Base-by-base conservation (phyloP, 1,284 basidiomycete genomes). In the Sphaerobolus stellatus region DNA sequence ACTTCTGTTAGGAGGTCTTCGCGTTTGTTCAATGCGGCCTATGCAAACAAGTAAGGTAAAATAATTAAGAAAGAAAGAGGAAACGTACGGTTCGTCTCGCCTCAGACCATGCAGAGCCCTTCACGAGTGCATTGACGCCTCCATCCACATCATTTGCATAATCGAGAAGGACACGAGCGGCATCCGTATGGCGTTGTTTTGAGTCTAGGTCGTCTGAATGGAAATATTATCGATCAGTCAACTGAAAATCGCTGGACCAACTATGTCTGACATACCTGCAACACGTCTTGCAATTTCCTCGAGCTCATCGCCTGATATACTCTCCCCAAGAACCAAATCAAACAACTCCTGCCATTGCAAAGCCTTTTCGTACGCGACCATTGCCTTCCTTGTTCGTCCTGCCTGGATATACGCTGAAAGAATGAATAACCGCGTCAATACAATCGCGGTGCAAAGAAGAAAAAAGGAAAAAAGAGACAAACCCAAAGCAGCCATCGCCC, bases 321-420 rank as follows among this genome's bases (percentile, higher is more conserved):
- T 62, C 61, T 74, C 68, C 60, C 74, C 72, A 59, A 81, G 62
- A 1, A 89, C 89, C 18, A 96, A 72, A n/a, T 89, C 84, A 67
- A 98, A 96, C 0, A 95, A 75, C 61, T 94, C 92, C 62, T 89
- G 84, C 94, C 95, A 98, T 41, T 90, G 83, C 25, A 94, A 75
- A 1, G 90, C 89, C 56, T 86, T 88, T 68, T 96, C 92, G 62
- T 92, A 86, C 0, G 94, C 86, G 14, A 88, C 78, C 78, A 97
- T 85, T 0, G 93, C 92, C 58, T 92, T 92, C 7, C 55, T 82
- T 77, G 2, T 71, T 68, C 3, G 89, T 89, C 57, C 91, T 80
- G 0, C 81, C 22, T 30, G 28, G 4, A 38, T 69, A 70, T 93
- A 96, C 0, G 87, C 92, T 92, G 63, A 27, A 50, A 20, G 18